Conservation (phyloP, 768 basidiomycete species). For the Fomitopsis serialis region DNA sequence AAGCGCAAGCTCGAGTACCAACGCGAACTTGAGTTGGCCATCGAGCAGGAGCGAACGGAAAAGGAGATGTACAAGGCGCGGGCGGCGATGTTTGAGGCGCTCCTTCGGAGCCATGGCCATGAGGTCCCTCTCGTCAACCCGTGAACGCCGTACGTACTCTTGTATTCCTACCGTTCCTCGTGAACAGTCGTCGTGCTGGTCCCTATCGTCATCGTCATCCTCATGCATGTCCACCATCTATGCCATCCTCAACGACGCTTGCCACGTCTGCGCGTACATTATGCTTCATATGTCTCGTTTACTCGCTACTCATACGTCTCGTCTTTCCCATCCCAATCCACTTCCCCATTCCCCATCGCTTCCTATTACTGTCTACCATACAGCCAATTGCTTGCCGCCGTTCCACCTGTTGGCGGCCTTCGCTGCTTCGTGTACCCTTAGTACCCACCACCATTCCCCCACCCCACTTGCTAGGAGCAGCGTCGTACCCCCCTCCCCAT, state of each 20-base stretch:
- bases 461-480: slow-evolving; percentile 46
- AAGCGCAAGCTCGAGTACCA: slow-evolving; percentile 70
- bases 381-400: not conserved
- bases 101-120: slow-evolving; percentile 53
- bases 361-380: not conserved
- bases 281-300: slow-evolving; percentile 15
- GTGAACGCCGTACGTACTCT: slow-evolving; percentile 5
- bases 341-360: too few species aligned
- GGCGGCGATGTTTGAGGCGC: slow-evolving; percentile 40
- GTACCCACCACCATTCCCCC: slow-evolving; percentile 27
- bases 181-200: slow-evolving; percentile 3
- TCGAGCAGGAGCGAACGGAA: slow-evolving; percentile 50
- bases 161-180: not conserved
- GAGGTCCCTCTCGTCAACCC: slow-evolving; percentile 35
- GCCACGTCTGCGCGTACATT: slow-evolving; percentile 17
- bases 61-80: slow-evolving; percentile 59
- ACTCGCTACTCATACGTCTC: slow-evolving; percentile 8
- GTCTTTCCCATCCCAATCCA: not conserved
- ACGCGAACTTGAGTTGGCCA: slow-evolving; percentile 52
- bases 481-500: slow-evolving; percentile 43
- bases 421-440: slow-evolving; percentile 37
- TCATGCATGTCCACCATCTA: slow-evolving; percentile 1
- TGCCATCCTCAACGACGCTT: slow-evolving; percentile 22
- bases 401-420: slow-evolving; percentile 26
- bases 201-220: not conserved